Evolutionary conservation across 192 early-diverging fungal genomes (phyloP), one percentile per base, ranked within the genome.

Genomic region (Backusella luteola): DNA sequence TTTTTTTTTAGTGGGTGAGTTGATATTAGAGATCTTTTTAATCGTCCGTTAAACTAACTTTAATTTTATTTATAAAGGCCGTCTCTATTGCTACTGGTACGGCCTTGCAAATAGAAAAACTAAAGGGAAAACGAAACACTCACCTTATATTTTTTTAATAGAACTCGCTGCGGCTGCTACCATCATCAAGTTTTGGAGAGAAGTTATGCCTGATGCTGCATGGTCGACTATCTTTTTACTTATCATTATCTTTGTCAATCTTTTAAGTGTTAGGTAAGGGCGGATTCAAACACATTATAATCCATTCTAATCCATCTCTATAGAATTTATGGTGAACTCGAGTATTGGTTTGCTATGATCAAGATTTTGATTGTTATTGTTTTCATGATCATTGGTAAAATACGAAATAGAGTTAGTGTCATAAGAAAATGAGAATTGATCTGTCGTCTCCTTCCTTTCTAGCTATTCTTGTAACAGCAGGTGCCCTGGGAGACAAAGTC

Each of bases 241-340:
- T 1, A 19, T 91, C 0, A 91, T 93, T 71, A 81, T 92, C 36
- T 32, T 80, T 36, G 79, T 93, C 53, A 92, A 95, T 80, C 42
- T 85, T 86, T 29, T 90, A 87, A 72, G 84, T 81, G 74, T 89
- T 89, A 63, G 41, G 41, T 72, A 49, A 49, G 46, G 19, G 5
- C 15, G 14, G 15, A 66, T 29, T 26, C 19, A 66, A 0, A 6
- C 23, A 0, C 21, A 32, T 66, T 35, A 4, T 68, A 3, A 34
- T 14, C 19, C 19, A 29, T 19, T 19, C 67, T 14, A 67, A 67
- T 4, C 19, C 15, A 19, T 35, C 35, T 6, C 15, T 1, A 67
- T 38, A 68, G 94, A 63, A 90, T 91, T 23, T 98, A 94, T 86
- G 96, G 95, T 76, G 96, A 98, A 82, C 78, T 90, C 6, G 96